These are phyloP conservation scores for Fomitopsis palustris DNA, from an alignment of 1,284 basidiomycete genomes.

Conservation along the genomic window DNA sequence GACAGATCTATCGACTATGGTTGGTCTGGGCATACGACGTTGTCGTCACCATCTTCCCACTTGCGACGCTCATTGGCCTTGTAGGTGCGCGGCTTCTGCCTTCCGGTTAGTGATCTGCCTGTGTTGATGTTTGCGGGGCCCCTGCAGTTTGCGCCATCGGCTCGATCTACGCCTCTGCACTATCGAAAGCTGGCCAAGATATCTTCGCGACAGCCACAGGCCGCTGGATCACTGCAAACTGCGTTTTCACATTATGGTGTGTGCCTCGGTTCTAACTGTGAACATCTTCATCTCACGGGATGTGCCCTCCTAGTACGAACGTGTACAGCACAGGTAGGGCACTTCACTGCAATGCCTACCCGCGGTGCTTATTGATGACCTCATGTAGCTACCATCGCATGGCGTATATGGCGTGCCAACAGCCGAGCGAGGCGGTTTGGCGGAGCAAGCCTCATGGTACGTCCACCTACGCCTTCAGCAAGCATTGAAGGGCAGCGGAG, in stretches of 20 bases:
- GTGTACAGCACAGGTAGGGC: not conserved
- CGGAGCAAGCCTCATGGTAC: not conserved
- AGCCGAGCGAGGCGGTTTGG: not conserved
- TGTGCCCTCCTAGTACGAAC: not conserved
- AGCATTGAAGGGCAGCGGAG: too few relatives aligned
- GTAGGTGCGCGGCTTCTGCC: not conserved
- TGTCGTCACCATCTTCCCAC: not conserved
- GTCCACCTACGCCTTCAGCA: too few relatives aligned
- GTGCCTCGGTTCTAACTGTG: too few relatives aligned
- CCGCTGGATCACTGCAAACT: constrained; percentile 6
- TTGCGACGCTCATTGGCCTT: not conserved
- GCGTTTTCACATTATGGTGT: constrained; percentile 1
- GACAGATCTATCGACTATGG: constrained; percentile 8
- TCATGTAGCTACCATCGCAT: not conserved
- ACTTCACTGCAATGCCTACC: too few relatives aligned
- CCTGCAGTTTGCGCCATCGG: constrained; percentile 2
- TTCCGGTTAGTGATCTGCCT: too few relatives aligned
- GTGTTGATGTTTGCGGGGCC: not conserved
- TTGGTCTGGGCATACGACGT: constrained; percentile 3
- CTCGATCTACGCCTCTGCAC: not conserved
- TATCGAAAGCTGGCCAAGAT: not conserved
- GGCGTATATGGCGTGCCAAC: not conserved
- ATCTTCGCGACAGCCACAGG: not conserved
- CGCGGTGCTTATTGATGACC: too few relatives aligned
- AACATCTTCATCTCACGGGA: not conserved